A percentile compares a stretch with the other conserved stretches of the same genome.
These are phyloP conservation scores for Mariannaea elegans DNA, from an alignment of 2,329 filamentous ascomycete species.

Conservation along the genomic window DNA sequence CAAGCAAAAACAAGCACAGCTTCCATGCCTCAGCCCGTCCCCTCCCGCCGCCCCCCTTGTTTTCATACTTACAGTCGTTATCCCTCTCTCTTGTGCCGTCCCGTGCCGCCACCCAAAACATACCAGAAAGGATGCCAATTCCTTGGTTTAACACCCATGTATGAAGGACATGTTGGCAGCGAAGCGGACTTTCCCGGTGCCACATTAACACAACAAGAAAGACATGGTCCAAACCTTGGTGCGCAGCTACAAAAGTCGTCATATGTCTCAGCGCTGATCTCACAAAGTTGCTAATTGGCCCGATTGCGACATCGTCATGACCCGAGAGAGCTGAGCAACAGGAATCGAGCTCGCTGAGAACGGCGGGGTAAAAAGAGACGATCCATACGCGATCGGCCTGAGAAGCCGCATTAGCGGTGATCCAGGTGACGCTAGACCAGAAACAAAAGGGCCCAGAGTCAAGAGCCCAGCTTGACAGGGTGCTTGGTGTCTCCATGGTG, in stretches of 20 bases:
- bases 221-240: not conserved
- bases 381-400: conserved; percentile 31
- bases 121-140: not conserved
- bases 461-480: conserved; percentile 39
- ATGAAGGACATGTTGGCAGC: no score
- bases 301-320: conserved; percentile 18
- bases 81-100: not conserved
- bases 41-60: no score
- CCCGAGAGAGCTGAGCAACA: not conserved
- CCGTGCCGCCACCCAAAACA: not conserved
- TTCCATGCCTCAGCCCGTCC: no score
- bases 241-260: not conserved
- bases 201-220: not conserved
- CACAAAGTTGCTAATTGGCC: conserved; percentile 23
- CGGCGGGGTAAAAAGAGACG: conserved; percentile 22
- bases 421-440: conserved; percentile 33
- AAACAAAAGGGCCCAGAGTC: conserved; percentile 24
- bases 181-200: not conserved
- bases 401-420: conserved; percentile 37
- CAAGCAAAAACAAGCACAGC: not conserved
- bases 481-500: conserved; percentile 13
- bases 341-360: not conserved
- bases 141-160: not conserved
- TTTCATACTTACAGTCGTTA: no score
- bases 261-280: conserved; percentile 15